Evolutionary conservation across 768 basidiomycete genomes (phyloP), one percentile per base, ranked within the genome.

Genomic region (Lanmaoa pseudosensibilis): DNA sequence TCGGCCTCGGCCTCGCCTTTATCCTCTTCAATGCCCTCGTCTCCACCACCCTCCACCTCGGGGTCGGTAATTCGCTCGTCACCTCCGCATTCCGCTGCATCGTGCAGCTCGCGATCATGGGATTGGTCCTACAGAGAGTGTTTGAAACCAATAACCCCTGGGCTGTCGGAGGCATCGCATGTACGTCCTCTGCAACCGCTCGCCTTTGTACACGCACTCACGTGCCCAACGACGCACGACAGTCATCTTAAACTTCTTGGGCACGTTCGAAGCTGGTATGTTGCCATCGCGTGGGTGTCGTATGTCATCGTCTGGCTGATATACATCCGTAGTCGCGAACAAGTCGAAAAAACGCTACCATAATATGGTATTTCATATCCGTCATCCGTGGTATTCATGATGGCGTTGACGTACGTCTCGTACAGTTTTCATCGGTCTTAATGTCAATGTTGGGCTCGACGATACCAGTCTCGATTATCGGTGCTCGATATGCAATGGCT

Each of bases 391-490:
- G 4, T 37, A 13, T 21, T 40, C 45, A n/a, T 5, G 21, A 11
- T 39, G 44, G 10, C n/a, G 39, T 25, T 72, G 43, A 72, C 32
- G 12, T 30, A 12, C 15, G 8, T 40, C 27, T 19, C n/a, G 37
- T 27, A 19, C 34, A 67, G 90, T 90, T 92, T 66, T 76, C 81
- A 2, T 77, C 82, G 1, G 83, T 92, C 7, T 73, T 93, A 5
- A 52, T 82, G 12, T 84, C 82, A 0, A 86, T 94, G 84, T 60
- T 91, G 10, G 79, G 78, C n/a, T 87, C 88, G 0, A 91, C 89
- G 0, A 82, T 92, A 33, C 90, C 91, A 0, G 83, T 92, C 25
- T 88, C 92, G 1, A 81, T 94, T 53, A 73, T 93, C 12, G 92
- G 92, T 0, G 78, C 83, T 1, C 79, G 81, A 7, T 92, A 82